Base-by-base conservation (phyloP, 1,284 basidiomycete species). In the Tylopilus sp. region DNA sequence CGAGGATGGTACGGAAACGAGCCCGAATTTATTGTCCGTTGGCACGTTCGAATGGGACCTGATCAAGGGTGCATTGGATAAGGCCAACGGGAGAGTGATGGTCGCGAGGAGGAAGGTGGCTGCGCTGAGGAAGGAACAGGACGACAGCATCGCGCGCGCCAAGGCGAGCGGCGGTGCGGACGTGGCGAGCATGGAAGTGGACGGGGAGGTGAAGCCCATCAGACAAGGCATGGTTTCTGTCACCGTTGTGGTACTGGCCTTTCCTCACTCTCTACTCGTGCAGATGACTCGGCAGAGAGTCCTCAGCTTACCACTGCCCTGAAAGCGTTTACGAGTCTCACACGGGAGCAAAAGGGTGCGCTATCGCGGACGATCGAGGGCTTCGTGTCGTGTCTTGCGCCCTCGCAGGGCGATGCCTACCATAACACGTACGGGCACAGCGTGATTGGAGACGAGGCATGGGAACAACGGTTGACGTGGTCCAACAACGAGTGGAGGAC, bases 71-170 rank as follows among this genome's bases (percentile, higher is more conserved):
- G 89, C 89, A 3, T 64, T 93, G 56, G 89, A 94, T 65, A 96
- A 96, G 70, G 87, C 92, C 2, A 90, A 91, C 60, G 92, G 91
- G 10, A 75, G 92, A 30, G 89, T 95, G 15, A 77, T 83, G 50
- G 81, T 85, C 39, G 86, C 90, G 18, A 78, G 83, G 61, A 74
- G 81, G 52, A 86, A 86, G 62, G 79, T 95, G 4, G 77, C 79
- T 0, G 76, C 74, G 2, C 69, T 95, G 57, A 79, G 86, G 64
- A 89, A 89, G 67, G 92, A 94, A 60, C 92, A 93, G 46, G 92
- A 94, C 59, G 89, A 91, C 55, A 85, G 78, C 19, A 77, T 81
- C 19, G 92, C 87, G n/a, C 73, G 78, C 28, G 84, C 75, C 40
- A 87, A 82, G 57, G 89, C 86, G 21, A 75, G 75, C 30, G 74